Evolutionary conservation across 1,139 yeast species (phyloP), one percentile per base, ranked within the genome.

Genomic region (Suhomyces yuchorum): DNA sequence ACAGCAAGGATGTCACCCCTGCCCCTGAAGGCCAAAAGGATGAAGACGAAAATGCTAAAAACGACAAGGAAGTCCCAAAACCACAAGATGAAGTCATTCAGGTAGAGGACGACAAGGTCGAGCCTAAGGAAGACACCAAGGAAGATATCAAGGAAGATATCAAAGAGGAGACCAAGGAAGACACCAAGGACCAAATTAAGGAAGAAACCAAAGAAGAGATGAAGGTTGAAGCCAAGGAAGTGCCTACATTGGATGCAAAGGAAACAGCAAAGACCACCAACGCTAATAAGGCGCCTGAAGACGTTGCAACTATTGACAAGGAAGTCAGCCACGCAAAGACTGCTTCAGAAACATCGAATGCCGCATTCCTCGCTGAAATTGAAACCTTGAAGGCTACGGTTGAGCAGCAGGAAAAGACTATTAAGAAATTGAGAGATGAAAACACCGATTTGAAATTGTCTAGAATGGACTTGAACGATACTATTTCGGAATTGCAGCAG

Each of bases 381-480:
- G 42, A 49, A 8, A 49, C 54, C 12, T 55, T 61, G 36, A 53
- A 52, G 33, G 52, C 49, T 4, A 57, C 58, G 9, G 51, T 63
- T 9, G 61, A 54, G 24, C 55, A 51, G 23, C 78, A 73, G 42
- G 67, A 69, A 44, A 60, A 56, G 37, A 73, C 77, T 33, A 75
- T 75, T 41, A 62, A 61, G 47, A 68, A 67, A 43, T 61, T 75
- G 42, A 62, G 79, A 42, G 75, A 73, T 51, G 78, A 74, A 55
- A 73, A 73, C 54, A 73, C 79, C 19, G 77, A 74, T 50, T 65
- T 75, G 51, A 74, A 74, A 52, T 64, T 75, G 30, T 57, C 56
- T 12, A 74, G 73, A 51, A 72, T 81, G 75, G 86, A 81, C 43
- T 72, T 80, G 44, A 60, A 65, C 17, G 74, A 70, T 40, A 62